Conservation (phyloP, 345 rosid genomes). For the Pistacia atlantica region DNA sequence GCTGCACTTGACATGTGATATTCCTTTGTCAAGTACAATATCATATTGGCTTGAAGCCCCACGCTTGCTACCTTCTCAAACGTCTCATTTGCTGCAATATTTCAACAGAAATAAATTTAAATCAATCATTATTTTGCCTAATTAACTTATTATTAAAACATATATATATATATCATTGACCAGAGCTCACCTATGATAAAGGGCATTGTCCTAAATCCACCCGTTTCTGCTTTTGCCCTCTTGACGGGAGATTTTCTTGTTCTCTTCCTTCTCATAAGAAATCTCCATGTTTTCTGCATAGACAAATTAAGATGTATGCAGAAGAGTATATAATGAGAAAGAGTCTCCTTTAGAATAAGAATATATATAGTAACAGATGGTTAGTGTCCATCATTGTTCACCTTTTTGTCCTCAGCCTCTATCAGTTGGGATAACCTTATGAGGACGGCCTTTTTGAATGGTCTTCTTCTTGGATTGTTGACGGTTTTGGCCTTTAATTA, state of each 20-base stretch:
- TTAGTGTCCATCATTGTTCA: not conserved
- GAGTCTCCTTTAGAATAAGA: not conserved
- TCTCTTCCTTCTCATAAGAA: not conserved
- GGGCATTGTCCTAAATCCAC: conserved; percentile 55
- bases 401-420: not conserved
- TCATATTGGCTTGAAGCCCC: conserved; percentile 55
- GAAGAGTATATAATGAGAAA: not conserved
- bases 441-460: not conserved
- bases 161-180: no score
- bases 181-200: conserved; percentile 45
- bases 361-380: not conserved
- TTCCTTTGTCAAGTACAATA: conserved; percentile 32
- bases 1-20: conserved; percentile 40
- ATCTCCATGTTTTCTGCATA: conserved; percentile 24
- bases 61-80: conserved; percentile 51
- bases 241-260: not conserved
- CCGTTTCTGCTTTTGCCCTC: conserved; percentile 29
- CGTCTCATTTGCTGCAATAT: conserved; percentile 53
- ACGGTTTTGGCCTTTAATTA: not conserved
- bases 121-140: no score
- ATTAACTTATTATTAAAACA: no score
- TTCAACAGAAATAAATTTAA: not conserved
- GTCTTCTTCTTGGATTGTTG: not conserved
- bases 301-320: no score
- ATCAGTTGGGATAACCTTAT: not conserved